Base-by-base conservation (phyloP, 2,329 filamentous ascomycete genomes). In the Penicillium griseofulvum region DNA sequence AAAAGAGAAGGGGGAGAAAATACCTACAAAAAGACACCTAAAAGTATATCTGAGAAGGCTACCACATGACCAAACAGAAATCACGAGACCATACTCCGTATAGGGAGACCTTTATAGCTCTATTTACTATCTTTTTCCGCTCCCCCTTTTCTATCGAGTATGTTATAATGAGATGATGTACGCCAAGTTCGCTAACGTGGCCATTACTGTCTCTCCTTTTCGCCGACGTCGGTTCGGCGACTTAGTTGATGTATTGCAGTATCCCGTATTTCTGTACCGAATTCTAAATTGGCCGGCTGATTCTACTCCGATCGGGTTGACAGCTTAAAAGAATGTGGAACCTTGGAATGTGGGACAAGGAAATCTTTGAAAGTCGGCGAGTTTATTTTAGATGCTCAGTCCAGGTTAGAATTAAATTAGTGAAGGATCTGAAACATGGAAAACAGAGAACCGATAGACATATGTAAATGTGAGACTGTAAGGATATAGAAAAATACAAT, bases 221-320 rank as follows among this genome's bases (percentile, higher is more conserved):
- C 11, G 14, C 14, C 31, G 31, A 16, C 6, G 31, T 34, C 14
- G 16, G 7, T 34, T 34, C 31, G 14, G 12, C 31, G 12, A 34
- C 31, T 34, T 34, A 5, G 31, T 16, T 12, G 29, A 43, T 43
- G 7, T 6, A 9, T 47, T 31, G 14, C 17, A 3, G n/a, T 17
- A 24, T 33, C 5, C 11, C n/a, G 16, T 37, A 37, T 16, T 38
- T 12, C 22, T n/a, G 37, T 11, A 36, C 43, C 12, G n/a, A n/a
- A 39, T 49, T 36, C 7, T 12, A 19, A 46, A 22, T 19, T 47
- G 29, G 51, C 39, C 51, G 37, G 43, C 22, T 36, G 51, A 49
- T 49, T 43, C 12, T 54, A 29, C 29, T 54, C 51, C 45, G 51
- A 54, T 17, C 31, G 31, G 37, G 7, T 22, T 39, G 44, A 24